A percentile compares a stretch with the other conserved stretches of the same genome.
These are phyloP conservation scores for Suillus tomentosus DNA, from an alignment of 768 basidiomycete genomes.

Conservation along the genomic window DNA sequence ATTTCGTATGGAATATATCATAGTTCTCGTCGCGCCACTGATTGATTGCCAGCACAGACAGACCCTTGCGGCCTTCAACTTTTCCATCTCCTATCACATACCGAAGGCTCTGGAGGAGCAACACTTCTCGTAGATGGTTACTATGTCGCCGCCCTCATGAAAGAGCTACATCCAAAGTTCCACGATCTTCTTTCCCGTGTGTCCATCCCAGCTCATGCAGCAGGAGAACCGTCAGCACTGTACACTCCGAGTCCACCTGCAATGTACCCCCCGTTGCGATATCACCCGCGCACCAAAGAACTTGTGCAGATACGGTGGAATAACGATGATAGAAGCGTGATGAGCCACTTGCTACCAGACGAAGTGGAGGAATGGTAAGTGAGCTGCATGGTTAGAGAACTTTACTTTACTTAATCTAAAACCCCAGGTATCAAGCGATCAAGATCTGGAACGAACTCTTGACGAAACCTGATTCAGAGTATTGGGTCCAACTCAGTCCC, in stretches of 20 bases:
- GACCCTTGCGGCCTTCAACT: slow-evolving; percentile 95
- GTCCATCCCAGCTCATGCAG: slow-evolving; percentile 82
- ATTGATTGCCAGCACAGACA: slow-evolving; percentile 49
- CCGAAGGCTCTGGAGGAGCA: slow-evolving; percentile 79
- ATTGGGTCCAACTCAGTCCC: slow-evolving; percentile 87
- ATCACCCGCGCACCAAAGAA: slow-evolving; percentile 60
- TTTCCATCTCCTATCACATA: slow-evolving; percentile 89
- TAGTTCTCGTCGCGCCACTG: slow-evolving; percentile 14
- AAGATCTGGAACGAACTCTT: slow-evolving; percentile 75
- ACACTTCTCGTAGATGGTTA: slow-evolving; percentile 97
- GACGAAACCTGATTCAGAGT: slow-evolving; percentile 81
- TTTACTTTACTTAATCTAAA: slow-evolving; percentile 2
- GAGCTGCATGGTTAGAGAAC: slow-evolving; percentile 11
- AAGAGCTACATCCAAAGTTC: slow-evolving; percentile 66
- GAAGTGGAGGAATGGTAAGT: slow-evolving; percentile 81
- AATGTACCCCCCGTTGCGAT: slow-evolving; percentile 72
- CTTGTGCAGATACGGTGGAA: slow-evolving; percentile 89
- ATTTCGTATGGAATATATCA: slow-evolving; percentile 35
- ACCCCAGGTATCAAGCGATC: slow-evolving; percentile 74
- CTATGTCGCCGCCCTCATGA: slow-evolving; percentile 82
- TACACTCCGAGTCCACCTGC: slow-evolving; percentile 59
- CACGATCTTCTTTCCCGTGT: slow-evolving; percentile 71
- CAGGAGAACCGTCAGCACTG: slow-evolving; percentile 65
- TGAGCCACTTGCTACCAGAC: slow-evolving; percentile 58
- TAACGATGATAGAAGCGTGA: slow-evolving; percentile 87